These are phyloP conservation scores for Forsythia suspensa DNA, from an alignment of 257 asterid genomes.

Conservation along the genomic window DNA sequence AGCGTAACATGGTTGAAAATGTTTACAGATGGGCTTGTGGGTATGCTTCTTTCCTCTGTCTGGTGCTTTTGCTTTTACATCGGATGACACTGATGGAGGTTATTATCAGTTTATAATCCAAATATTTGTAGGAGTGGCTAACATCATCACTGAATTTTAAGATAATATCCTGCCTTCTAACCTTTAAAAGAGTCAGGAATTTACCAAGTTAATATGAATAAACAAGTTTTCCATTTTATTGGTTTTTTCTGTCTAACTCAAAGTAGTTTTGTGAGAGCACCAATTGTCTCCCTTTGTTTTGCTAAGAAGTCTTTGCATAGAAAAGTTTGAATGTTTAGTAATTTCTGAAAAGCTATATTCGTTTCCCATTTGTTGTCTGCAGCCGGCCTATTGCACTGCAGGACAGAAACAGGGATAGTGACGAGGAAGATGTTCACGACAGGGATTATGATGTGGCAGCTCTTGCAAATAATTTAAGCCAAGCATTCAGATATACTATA, in stretches of 20 bases:
- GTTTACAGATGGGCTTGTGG: constrained; percentile 94
- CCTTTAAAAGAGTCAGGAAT: neutral
- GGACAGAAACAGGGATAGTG: constrained; percentile 85
- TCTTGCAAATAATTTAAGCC: constrained; percentile 84
- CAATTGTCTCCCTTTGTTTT: neutral
- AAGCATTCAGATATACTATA: constrained; percentile 82
- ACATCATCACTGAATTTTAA: neutral
- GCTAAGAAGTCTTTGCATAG: neutral
- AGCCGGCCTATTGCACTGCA: constrained; percentile 94
- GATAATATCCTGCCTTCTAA: neutral
- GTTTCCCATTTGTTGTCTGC: constrained; percentile 29
- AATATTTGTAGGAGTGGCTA: neutral
- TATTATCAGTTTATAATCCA: neutral
- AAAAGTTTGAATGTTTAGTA: constrained; percentile 3
- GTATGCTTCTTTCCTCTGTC: constrained; percentile 34
- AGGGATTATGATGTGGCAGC: constrained; percentile 95
- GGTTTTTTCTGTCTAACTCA: neutral
- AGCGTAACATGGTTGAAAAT: constrained; percentile 71
- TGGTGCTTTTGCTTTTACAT: constrained; percentile 5
- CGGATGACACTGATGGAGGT: constrained; percentile 2
- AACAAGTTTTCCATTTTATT: neutral
- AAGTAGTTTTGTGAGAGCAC: neutral
- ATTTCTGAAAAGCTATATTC: constrained; percentile 14
- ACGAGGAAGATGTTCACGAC: constrained; percentile 85
- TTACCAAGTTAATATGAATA: neutral